phyloP scores from a whole-genome alignment of 805 yeast genomes.

The Scheffersomyces stipitis region DNA sequence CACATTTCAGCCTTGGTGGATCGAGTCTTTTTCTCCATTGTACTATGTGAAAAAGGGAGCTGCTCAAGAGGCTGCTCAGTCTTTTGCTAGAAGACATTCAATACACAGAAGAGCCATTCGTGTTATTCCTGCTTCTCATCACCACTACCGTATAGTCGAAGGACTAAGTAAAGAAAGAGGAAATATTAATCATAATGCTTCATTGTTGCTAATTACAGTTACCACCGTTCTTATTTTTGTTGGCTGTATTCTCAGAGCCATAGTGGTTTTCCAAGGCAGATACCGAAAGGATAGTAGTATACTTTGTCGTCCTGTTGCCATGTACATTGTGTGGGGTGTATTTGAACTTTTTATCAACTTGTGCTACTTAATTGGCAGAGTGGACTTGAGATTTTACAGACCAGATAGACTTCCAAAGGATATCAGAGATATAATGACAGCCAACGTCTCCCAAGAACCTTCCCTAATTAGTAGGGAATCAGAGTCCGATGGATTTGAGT shows the following conservation, averaged over 20 bases:
- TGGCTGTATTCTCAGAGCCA: conserved; percentile 51
- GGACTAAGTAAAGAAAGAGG: conserved; percentile 42
- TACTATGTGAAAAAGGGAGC: conserved; percentile 62
- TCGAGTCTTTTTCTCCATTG: conserved; percentile 56
- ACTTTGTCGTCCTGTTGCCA: conserved; percentile 48
- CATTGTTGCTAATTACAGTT: conserved; percentile 44
- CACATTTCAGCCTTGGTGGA: conserved; percentile 79
- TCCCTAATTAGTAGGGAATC: background rate
- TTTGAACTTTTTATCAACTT: conserved; percentile 59
- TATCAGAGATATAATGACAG: conserved; percentile 41
- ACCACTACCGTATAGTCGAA: conserved; percentile 36
- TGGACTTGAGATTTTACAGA: conserved; percentile 76
- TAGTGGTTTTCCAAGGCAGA: conserved; percentile 41
- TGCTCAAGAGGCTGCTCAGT: conserved; percentile 45
- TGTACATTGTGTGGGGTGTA: conserved; percentile 70
- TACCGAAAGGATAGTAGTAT: conserved; percentile 18
- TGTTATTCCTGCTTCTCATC: conserved; percentile 60
- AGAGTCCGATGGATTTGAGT: background rate
- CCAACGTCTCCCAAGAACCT: conserved; percentile 32
- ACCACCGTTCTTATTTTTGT: conserved; percentile 51
- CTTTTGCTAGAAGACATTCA: conserved; percentile 49
- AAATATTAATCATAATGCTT: conserved; percentile 48
- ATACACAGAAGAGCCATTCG: conserved; percentile 51
- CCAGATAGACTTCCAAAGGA: conserved; percentile 56
- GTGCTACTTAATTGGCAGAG: conserved; percentile 60